A percentile compares a stretch with the other conserved stretches of the same genome.
Evolutionary conservation across 176 grass and related monocot species (phyloP).

Genomic region (Carex kokanica): DNA sequence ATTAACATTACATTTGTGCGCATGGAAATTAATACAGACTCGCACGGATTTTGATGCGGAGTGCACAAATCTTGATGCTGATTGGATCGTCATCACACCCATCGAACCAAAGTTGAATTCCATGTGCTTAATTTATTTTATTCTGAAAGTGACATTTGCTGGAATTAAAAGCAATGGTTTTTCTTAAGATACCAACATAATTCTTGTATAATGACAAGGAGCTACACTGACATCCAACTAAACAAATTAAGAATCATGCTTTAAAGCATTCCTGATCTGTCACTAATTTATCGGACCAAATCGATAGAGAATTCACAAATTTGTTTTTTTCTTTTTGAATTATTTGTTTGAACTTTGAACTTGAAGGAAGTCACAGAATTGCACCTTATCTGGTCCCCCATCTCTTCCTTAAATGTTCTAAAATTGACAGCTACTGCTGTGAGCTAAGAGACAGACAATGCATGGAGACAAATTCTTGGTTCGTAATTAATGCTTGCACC

Average conservation of each 20-base stretch:
- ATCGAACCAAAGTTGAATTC: too few relatives aligned
- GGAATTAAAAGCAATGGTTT: constrained; percentile 1
- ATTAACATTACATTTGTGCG: too few relatives aligned
- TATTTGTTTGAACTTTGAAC: constrained; percentile 7
- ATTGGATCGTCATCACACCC: too few relatives aligned
- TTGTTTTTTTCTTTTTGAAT: not conserved
- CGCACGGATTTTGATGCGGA: too few relatives aligned
- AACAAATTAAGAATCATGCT: not conserved
- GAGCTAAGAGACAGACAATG: not conserved
- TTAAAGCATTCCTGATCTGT: constrained; percentile 1
- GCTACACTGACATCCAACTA: constrained; percentile 10
- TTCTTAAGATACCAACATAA: not conserved
- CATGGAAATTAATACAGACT: too few relatives aligned
- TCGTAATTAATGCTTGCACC: not conserved
- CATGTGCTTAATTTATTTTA: too few relatives aligned
- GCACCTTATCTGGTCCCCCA: constrained; percentile 9
- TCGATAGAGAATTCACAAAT: constrained; percentile 1
- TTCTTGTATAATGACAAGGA: not conserved
- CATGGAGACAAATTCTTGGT: not conserved
- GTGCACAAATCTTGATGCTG: too few relatives aligned
- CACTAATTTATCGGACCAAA: constrained; percentile 1
- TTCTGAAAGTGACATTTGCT: constrained; percentile 8
- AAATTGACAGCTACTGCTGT: constrained; percentile 11
- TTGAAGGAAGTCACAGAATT: not conserved
- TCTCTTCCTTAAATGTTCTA: constrained; percentile 19